Conservation (phyloP, 257 asterid genomes). For the Solanum pimpinellifolium region DNA sequence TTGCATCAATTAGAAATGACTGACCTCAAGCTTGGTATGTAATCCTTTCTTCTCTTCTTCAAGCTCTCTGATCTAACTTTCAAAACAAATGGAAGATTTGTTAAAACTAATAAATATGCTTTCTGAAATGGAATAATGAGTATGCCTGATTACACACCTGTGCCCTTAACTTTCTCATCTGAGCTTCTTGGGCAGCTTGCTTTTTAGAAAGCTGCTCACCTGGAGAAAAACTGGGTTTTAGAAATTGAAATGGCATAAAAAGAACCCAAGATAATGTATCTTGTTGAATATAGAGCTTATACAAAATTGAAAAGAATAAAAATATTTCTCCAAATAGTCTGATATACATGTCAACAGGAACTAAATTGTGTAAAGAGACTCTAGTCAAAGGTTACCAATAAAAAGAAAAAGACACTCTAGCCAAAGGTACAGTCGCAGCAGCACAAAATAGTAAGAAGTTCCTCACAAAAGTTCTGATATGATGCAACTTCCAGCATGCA, state of each 20-base stretch:
- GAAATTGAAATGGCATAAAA: background rate
- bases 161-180: slow-evolving; percentile 90
- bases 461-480: background rate
- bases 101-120: slow-evolving; percentile 8
- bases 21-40: slow-evolving; percentile 74
- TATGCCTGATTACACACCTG: slow-evolving; percentile 49
- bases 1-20: background rate
- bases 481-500: background rate
- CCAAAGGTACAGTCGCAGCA: background rate
- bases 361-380: background rate
- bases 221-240: slow-evolving; percentile 15
- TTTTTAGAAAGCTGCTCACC: slow-evolving; percentile 98
- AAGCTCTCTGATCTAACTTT: slow-evolving; percentile 90
- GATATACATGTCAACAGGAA: background rate
- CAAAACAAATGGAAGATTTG: slow-evolving; percentile 29
- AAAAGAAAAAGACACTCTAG: background rate
- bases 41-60: slow-evolving; percentile 98
- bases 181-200: slow-evolving; percentile 96
- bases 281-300: background rate
- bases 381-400: background rate
- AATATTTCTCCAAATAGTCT: background rate
- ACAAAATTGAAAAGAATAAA: background rate
- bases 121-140: slow-evolving; percentile 5
- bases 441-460: background rate
- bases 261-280: background rate